A percentile compares a stretch with the other conserved stretches of the same genome.
These are phyloP conservation scores for Piromyces finnis DNA, from an alignment of 192 early-diverging fungal genomes.

Conservation along the genomic window DNA sequence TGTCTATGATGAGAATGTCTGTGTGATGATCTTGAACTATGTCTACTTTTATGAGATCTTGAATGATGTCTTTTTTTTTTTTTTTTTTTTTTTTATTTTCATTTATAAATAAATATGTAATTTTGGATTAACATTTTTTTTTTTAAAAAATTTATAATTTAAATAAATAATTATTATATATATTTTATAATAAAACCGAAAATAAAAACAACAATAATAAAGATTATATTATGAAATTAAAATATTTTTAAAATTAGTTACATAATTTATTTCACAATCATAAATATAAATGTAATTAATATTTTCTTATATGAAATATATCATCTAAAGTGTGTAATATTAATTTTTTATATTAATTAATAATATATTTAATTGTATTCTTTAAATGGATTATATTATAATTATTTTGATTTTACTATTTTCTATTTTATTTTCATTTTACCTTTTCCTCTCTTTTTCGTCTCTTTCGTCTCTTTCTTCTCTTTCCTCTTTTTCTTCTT, in stretches of 20 bases:
- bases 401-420: too few species aligned
- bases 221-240: neutral
- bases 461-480: constrained; percentile 6
- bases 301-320: neutral
- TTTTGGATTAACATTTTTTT: neutral
- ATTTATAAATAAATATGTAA: neutral
- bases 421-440: neutral
- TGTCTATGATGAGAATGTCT: neutral
- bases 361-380: neutral
- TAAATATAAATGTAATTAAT: neutral
- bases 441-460: neutral
- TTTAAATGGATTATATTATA: neutral
- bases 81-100: too few species aligned
- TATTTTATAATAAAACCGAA: neutral
- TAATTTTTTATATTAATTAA: neutral
- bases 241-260: neutral
- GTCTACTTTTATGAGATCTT: neutral
- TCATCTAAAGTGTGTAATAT: neutral
- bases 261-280: neutral
- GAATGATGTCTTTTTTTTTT: neutral
- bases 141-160: too few species aligned
- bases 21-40: neutral
- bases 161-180: neutral
- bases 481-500: constrained; percentile 7
- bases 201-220: too few species aligned